Evolutionary conservation across 306 rosid genomes (phyloP).

Genomic region (Cicer cuneatum): DNA sequence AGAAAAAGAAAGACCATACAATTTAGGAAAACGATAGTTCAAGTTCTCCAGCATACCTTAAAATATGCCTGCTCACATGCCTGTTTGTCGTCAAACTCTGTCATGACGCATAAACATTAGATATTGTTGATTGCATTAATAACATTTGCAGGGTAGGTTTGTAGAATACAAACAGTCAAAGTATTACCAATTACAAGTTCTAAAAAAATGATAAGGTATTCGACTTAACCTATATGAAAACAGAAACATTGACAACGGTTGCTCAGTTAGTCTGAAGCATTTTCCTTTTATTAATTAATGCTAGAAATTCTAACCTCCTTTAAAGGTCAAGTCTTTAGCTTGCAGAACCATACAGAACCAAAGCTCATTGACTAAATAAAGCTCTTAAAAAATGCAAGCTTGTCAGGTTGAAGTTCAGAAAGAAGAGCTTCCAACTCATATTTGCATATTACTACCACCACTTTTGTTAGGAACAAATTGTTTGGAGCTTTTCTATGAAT

Average conservation of each 20-base stretch:
- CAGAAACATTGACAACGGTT: constrained; percentile 20
- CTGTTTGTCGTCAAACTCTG: constrained; percentile 79
- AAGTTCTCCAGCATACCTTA: constrained; percentile 65
- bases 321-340: background rate
- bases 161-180: constrained; percentile 20
- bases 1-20: background rate
- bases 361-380: background rate
- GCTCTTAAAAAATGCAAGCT: background rate
- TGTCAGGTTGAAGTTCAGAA: too few relatives aligned
- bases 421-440: too few relatives aligned
- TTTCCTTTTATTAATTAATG: background rate
- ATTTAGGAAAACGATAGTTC: constrained; percentile 21
- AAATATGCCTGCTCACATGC: constrained; percentile 94
- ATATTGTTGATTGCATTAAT: constrained; percentile 29
- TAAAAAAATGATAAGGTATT: background rate
- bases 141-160: constrained; percentile 32
- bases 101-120: constrained; percentile 44
- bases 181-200: constrained; percentile 27
- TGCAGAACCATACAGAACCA: background rate
- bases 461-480: too few relatives aligned
- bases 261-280: background rate
- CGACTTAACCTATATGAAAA: constrained; percentile 28
- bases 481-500: too few relatives aligned
- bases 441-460: too few relatives aligned
- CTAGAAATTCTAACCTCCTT: constrained; percentile 3